Conservation (phyloP, 208 protist species). For the Acanthamoeba castellanii region DNA sequence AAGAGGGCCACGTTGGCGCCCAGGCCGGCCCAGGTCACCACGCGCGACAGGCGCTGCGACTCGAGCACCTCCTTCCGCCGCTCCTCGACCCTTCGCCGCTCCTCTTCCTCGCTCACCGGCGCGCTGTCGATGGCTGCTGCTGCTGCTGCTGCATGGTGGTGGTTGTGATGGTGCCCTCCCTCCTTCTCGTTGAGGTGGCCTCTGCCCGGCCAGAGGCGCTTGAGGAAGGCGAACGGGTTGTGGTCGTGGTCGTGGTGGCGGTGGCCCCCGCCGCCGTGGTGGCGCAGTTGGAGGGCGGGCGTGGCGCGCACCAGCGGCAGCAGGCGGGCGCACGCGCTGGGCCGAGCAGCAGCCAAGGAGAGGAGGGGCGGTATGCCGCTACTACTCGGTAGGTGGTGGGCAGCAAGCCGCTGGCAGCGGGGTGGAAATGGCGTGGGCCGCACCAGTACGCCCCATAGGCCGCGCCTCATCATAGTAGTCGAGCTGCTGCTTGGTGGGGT, state of each 20-base stretch:
- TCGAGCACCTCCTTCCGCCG: conserved; percentile 8
- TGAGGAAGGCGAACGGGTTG: background rate
- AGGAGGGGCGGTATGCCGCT: too few species aligned
- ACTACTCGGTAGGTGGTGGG: too few species aligned
- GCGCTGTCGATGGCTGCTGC: background rate
- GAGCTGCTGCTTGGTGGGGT: too few species aligned
- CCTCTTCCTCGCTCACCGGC: background rate
- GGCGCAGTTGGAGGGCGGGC: background rate
- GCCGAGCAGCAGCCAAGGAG: too few species aligned
- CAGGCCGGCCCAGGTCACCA: conserved; percentile 51
- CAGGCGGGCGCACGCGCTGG: background rate
- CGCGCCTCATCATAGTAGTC: too few species aligned
- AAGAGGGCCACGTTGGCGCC: background rate
- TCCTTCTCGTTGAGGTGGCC: background rate
- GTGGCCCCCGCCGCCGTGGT: background rate
- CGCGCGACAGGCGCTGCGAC: background rate
- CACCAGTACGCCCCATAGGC: too few species aligned
- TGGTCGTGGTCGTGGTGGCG: background rate
- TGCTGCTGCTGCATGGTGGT: background rate
- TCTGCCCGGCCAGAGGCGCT: background rate
- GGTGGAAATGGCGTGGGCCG: too few species aligned
- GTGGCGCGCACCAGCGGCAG: background rate
- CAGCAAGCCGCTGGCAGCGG: too few species aligned
- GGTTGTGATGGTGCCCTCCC: background rate
- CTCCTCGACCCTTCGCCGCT: background rate